Evolutionary conservation across 202 grass and related monocot genomes (phyloP).

Genomic region (Setaria viridis): DNA sequence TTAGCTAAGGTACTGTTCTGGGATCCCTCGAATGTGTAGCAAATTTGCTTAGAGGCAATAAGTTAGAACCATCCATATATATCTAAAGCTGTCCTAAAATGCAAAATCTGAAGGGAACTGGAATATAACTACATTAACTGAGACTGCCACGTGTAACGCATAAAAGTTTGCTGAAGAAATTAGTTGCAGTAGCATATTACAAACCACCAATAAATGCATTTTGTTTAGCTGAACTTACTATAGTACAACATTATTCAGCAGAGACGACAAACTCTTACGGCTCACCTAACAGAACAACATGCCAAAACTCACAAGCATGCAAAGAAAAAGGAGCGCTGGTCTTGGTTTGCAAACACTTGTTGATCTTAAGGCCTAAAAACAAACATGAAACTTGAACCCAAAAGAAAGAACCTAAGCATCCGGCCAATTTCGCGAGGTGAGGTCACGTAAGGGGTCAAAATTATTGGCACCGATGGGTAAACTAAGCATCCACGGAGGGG

Average conservation of each 20-base stretch:
- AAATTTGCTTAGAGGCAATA: background rate
- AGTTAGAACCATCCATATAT: background rate
- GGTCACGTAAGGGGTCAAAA: background rate
- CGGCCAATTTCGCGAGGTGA: background rate
- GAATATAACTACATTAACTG: background rate
- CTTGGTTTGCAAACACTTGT: background rate
- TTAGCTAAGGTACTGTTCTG: background rate
- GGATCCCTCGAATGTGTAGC: background rate
- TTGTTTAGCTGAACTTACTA: background rate
- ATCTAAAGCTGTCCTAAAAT: constrained; percentile 7
- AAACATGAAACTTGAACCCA: background rate
- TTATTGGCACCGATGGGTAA: background rate
- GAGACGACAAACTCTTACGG: background rate
- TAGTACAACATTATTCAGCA: background rate
- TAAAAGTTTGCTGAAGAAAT: background rate
- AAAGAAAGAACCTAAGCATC: background rate
- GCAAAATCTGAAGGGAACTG: background rate
- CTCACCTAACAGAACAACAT: background rate
- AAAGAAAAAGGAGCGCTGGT: background rate
- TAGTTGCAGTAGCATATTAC: background rate
- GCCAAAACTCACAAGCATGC: background rate
- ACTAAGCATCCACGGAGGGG: background rate
- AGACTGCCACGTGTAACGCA: background rate
- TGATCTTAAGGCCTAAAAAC: background rate
- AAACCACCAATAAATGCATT: background rate